Evolutionary conservation across 148 eudicot genomes (phyloP).

Genomic region (Chenopodium suecicum): DNA sequence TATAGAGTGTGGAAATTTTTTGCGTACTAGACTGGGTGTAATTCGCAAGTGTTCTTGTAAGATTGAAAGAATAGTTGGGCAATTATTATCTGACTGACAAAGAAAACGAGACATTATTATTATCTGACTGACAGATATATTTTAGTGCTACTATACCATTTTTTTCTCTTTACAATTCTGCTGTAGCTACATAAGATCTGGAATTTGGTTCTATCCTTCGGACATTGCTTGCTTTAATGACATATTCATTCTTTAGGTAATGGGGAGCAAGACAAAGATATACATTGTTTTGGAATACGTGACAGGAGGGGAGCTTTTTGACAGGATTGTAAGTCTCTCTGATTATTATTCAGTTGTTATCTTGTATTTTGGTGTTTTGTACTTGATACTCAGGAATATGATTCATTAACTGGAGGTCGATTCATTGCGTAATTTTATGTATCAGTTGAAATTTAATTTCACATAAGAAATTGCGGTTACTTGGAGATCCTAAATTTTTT

Average conservation of each 20-base stretch:
- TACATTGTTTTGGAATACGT: slow-evolving; percentile 85
- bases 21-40: neutral
- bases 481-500: neutral
- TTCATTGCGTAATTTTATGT: neutral
- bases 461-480: neutral
- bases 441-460: neutral
- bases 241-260: slow-evolving; percentile 53
- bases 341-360: neutral
- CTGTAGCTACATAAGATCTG: neutral
- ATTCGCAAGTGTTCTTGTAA: neutral
- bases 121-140: neutral
- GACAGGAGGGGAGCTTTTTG: slow-evolving; percentile 96
- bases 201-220: neutral
- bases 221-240: slow-evolving; percentile 11
- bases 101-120: neutral
- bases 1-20: neutral
- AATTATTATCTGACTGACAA: neutral
- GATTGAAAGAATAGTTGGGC: neutral
- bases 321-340: slow-evolving; percentile 77
- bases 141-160: neutral
- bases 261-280: slow-evolving; percentile 93
- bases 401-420: neutral
- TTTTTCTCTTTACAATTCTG: neutral
- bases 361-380: neutral
- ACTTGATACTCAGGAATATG: neutral